A percentile compares a stretch with the other conserved stretches of the same genome.
Conservation (phyloP, 202 grass and related monocot species). For the Carex sylvatica region DNA sequence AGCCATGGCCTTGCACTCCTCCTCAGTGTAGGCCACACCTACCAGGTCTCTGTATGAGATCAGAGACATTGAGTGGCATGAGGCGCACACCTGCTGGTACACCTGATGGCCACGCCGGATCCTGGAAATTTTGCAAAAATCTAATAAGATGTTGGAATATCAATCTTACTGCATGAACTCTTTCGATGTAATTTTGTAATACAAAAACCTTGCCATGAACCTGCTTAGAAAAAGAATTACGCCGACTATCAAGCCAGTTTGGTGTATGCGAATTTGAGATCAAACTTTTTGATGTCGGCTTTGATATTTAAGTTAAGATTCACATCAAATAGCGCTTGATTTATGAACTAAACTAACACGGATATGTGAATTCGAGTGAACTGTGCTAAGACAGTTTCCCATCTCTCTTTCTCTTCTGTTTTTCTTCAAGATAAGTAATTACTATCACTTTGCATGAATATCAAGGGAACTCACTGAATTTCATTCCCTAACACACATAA, state of each 20-base stretch:
- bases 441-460: not conserved
- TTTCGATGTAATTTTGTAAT: not conserved
- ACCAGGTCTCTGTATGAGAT: slow-evolving; percentile 94
- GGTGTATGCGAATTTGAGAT: not conserved
- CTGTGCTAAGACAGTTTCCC: not conserved
- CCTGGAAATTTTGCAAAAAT: slow-evolving; percentile 32
- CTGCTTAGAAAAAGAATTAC: not conserved
- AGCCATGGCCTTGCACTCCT: slow-evolving; percentile 96
- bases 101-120: slow-evolving; percentile 95
- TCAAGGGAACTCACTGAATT: not conserved
- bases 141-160: not conserved
- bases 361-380: not conserved
- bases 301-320: not conserved
- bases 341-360: not conserved
- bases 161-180: not conserved
- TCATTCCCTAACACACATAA: not conserved
- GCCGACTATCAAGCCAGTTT: not conserved
- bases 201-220: not conserved
- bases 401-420: not conserved
- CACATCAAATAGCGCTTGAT: not conserved
- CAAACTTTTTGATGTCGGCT: not conserved
- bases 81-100: slow-evolving; percentile 93
- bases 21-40: slow-evolving; percentile 91
- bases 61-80: slow-evolving; percentile 96
- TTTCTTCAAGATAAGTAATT: not conserved